Evolutionary conservation across 1,139 yeast genomes (phyloP).

Genomic region (Entelexis sorbosivorans): DNA sequence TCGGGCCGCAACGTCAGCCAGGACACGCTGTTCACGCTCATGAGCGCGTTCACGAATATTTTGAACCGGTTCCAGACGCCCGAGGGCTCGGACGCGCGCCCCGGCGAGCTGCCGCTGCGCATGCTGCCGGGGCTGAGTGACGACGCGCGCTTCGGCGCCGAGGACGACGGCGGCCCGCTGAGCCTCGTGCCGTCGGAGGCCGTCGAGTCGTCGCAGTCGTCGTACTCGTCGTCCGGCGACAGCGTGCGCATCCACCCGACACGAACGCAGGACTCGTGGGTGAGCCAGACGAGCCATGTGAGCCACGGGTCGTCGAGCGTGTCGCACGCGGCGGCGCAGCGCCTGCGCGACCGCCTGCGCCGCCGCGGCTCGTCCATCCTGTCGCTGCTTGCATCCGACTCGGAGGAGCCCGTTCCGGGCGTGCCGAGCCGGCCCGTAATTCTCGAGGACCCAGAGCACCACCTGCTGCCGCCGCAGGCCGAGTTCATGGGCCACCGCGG

Average conservation of each 20-base stretch:
- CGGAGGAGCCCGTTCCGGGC: not conserved
- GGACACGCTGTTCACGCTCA: constrained; percentile 49
- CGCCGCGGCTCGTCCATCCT: constrained; percentile 1
- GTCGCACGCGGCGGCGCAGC: not conserved
- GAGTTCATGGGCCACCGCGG: too few species aligned
- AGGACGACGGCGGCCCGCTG: constrained; percentile 1
- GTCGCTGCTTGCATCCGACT: not conserved
- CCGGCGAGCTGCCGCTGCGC: not conserved
- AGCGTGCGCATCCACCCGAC: constrained; percentile 9
- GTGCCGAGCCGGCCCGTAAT: not conserved
- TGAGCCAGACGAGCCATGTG: not conserved
- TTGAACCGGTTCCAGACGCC: constrained; percentile 6
- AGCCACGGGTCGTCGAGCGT: not conserved
- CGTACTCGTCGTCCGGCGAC: constrained; percentile 3
- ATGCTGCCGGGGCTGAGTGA: not conserved
- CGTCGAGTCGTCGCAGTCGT: constrained; percentile 1
- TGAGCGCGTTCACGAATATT: constrained; percentile 35
- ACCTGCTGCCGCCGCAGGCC: not conserved
- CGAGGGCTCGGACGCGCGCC: not conserved
- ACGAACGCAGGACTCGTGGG: not conserved
- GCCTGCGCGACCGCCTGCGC: constrained; percentile 1
- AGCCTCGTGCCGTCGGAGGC: not conserved
- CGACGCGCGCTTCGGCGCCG: not conserved
- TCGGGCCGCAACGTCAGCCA: constrained; percentile 54
- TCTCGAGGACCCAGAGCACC: not conserved